Evolutionary conservation across 768 basidiomycete species (phyloP).

Genomic region (Boletus rubescentipes): DNA sequence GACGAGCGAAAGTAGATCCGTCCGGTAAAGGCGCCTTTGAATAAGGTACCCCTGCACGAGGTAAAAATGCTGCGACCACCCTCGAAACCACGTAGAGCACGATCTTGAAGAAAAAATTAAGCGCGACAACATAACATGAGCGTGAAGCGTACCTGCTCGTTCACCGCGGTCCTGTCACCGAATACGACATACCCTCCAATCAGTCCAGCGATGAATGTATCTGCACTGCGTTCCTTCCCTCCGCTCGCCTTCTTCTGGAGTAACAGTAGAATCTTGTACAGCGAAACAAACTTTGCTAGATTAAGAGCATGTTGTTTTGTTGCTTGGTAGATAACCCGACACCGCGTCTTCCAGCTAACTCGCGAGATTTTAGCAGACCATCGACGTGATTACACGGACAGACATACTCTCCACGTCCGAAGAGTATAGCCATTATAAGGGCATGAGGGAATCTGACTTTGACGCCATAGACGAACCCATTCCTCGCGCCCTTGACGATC

Average conservation of each 20-base stretch:
- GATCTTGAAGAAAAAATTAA: slow-evolving; percentile 55
- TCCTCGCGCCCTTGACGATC: slow-evolving; percentile 91
- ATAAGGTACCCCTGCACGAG: slow-evolving; percentile 64
- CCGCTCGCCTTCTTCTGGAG: slow-evolving; percentile 78
- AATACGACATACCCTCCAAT: slow-evolving; percentile 91
- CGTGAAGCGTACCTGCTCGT: slow-evolving; percentile 74
- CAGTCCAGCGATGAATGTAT: slow-evolving; percentile 91
- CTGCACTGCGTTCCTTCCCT: slow-evolving; percentile 77
- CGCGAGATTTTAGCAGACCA: slow-evolving; percentile 10
- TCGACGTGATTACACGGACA: background rate
- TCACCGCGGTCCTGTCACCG: slow-evolving; percentile 82
- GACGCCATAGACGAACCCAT: slow-evolving; percentile 87
- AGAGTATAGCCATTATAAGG: slow-evolving; percentile 92
- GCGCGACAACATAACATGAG: slow-evolving; percentile 7
- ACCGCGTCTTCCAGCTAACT: slow-evolving; percentile 68
- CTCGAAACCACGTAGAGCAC: slow-evolving; percentile 95
- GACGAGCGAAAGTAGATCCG: slow-evolving; percentile 48
- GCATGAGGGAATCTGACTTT: slow-evolving; percentile 96
- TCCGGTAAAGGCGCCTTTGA: slow-evolving; percentile 43
- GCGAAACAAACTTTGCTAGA: slow-evolving; percentile 88
- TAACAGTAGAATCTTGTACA: slow-evolving; percentile 87
- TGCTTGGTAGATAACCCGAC: slow-evolving; percentile 69
- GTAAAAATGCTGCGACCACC: slow-evolving; percentile 88
- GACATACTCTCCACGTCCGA: slow-evolving; percentile 87
- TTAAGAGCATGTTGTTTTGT: slow-evolving; percentile 91